Base-by-base conservation (phyloP, 2,329 filamentous ascomycete genomes). In the Penicillium polonicum region DNA sequence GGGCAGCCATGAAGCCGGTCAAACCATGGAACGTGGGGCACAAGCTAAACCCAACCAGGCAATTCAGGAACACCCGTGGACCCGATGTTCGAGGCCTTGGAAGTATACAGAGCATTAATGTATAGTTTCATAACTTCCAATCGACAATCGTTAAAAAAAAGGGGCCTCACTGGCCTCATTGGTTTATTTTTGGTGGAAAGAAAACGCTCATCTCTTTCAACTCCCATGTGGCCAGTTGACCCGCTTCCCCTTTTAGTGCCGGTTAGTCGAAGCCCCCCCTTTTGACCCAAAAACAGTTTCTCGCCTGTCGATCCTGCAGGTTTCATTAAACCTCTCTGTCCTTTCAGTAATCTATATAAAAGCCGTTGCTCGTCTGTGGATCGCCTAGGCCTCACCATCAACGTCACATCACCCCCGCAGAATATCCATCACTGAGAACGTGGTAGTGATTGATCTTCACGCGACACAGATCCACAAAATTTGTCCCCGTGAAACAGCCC, bases 281-380 rank as follows among this genome's bases (percentile, higher is more conserved):
- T 67, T 67, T 64, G 46, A 27, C 50, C 62, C 54, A 45, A 61
- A 65, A 61, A 60, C 59, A 66, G 64, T 60, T 63, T 65, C 60
- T 65, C 59, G 56, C 44, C 63, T 60, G 65, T 49, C 58, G 65
- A 66, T 67, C 64, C 45, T 49, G 38, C 55, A 66, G 48, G 55
- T 57, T 57, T 63, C 62, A 65, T 65, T 65, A 65, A 67, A 65
- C 55, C 55, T 60, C 61, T 57, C 61, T 58, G 53, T 62, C 55
- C 55, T 60, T 55, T 53, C 56, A 54, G 60, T 48, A 42, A 43
- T 33, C 4, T 53, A 48, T 53, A 53, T 53, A 57, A 56, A 43
- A 45, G 49, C 35, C 49, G 39, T 56, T 51, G 15, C 39, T 29
- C 33, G 35, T 36, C 52, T 48, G 45, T 29, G 31, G 39, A 56